Base-by-base conservation (phyloP, 371 early-diverging fungal species). In the Dichotomocladium elegans region DNA sequence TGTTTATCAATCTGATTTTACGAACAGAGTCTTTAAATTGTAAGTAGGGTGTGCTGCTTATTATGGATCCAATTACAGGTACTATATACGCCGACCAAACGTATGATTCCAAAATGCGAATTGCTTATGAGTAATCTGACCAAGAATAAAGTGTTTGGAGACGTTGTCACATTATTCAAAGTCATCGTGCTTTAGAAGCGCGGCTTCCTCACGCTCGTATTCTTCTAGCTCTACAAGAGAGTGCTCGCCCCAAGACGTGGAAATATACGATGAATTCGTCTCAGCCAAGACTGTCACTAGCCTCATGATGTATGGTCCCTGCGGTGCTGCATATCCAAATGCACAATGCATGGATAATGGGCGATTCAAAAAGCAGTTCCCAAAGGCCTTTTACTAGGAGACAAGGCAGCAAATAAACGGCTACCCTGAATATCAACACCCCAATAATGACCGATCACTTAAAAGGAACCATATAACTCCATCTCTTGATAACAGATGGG, bases 231-330 rank as follows among this genome's bases (percentile, higher is more conserved):
- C 14, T 31, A n/a, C n/a, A n/a, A n/a, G n/a, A n/a, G 33, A 14
- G 14, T 31, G 9, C 33, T 9, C 7, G 33, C 33, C 14, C 9
- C 14, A 31, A 31, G 33, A 7, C 33, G 14, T 14, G 33, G 7
- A 31, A 14, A 31, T 14, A 9, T 31, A 31, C 33, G 33, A 31
- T 31, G 33, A 31, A 31, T 9, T 31, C 14, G 33, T 31, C 14
- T 31, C 33, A 9, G 33, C 33, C 29, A 47, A 63, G 27, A 68
- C 64, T 9, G 67, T 74, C 1, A 52, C n/a, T 4, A 53, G 17
- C 3, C 26, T 40, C 2, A 70, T 74, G 66, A 44, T 70, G 12
- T 68, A 71, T 57, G 67, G 62, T 3, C 65, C 64, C 15, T 71
- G 68, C 49, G 65, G 68, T 4, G 24, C 0, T 0, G 8, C 25